Evolutionary conservation across 2,329 filamentous ascomycete genomes (phyloP), one percentile per base, ranked within the genome.

Genomic region (Penicillium griseofulvum): DNA sequence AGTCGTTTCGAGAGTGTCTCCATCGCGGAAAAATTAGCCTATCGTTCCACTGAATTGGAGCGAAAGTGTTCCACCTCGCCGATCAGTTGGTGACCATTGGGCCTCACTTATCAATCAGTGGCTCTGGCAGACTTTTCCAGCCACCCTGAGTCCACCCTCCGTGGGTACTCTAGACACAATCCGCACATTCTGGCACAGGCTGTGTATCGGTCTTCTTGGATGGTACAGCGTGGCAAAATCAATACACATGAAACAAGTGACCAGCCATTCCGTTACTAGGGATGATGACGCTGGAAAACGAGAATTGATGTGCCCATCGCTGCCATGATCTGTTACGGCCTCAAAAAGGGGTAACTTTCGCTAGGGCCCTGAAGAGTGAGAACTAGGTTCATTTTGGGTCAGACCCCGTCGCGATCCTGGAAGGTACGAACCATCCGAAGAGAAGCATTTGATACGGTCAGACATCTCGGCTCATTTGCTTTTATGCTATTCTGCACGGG

Each of bases 141-240:
- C 42, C 53, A 16, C 26, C 41, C 16, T 26, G 19, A 52, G 38
- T 37, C 24, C 43, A 42, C 46, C 28, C 26, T n/a, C 58, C 51
- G 44, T 43, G 48, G 37, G 37, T 22, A 51, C 28, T 29, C 37
- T 26, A 5, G 17, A 12, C 39, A 38, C 22, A 51, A 22, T 17
- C 37, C 33, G 11, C 29, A 16, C 43, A 22, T 22, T 29, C 37
- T 57, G 46, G 57, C 50, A 59, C 58, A 59, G 17, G 33, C 12
- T 38, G 29, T 51, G 56, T 61, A 55, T 59, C 56, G 53, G 51
- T 36, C n/a, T 49, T 29, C 33, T n/a, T 39, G 36, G 42, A 41
- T 36, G 5, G 16, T 14, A 14, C 14, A 2, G 11, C 36, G 55
- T 60, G 59, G 53, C 53, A 36, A 58, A 51, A 17, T 10, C 33